phyloP scores from a whole-genome alignment of 1,139 yeast genomes.

The Geotrichum phurueaensis region DNA sequence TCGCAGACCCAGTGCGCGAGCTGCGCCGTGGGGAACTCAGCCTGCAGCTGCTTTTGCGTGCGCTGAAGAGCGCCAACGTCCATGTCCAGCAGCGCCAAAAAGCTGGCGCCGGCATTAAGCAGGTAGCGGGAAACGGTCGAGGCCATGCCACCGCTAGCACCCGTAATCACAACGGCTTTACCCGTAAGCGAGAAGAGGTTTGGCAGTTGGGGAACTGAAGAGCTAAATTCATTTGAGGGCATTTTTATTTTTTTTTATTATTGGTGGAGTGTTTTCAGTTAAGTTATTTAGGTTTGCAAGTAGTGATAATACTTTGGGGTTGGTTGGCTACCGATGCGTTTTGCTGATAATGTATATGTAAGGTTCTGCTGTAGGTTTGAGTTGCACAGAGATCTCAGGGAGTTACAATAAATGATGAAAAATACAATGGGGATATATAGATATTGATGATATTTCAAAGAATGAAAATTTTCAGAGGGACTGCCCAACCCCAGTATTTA shows the following conservation, averaged over 20 bases:
- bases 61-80: conserved; percentile 62
- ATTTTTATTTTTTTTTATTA: neutral
- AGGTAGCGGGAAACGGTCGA: conserved; percentile 45
- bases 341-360: no score
- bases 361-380: no score
- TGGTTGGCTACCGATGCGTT: no score
- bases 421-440: neutral
- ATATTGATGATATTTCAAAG: neutral
- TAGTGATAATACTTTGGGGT: no score
- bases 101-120: conserved; percentile 7
- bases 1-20: conserved; percentile 70
- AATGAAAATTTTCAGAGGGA: neutral
- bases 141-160: conserved; percentile 83
- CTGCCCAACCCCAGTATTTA: no score
- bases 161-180: conserved; percentile 67
- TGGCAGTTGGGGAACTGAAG: neutral
- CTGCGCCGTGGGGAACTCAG: conserved; percentile 25
- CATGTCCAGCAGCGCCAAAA: conserved; percentile 65
- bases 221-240: conserved; percentile 1
- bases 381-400: no score
- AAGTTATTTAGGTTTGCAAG: no score
- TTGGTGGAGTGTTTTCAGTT: no score
- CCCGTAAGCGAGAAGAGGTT: conserved; percentile 26
- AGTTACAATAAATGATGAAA: neutral
- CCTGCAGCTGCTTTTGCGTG: conserved; percentile 39